Evolutionary conservation across 2,329 filamentous ascomycete genomes (phyloP).

Genomic region (Didymella glomerata): DNA sequence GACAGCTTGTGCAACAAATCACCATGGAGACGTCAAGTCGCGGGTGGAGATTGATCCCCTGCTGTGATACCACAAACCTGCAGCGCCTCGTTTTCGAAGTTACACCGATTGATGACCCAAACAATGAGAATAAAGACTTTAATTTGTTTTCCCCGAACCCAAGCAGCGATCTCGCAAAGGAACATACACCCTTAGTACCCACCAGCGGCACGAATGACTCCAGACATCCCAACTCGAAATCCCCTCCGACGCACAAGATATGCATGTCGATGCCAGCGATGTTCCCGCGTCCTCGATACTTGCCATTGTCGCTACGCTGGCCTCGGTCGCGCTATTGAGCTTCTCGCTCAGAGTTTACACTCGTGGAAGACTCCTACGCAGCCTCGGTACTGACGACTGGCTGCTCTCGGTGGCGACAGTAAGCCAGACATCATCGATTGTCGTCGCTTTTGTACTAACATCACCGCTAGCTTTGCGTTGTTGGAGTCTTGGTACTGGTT

Average conservation of each 20-base stretch:
- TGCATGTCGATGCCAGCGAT: slow-evolving; percentile 34
- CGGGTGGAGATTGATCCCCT: slow-evolving; percentile 13
- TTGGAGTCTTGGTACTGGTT: slow-evolving; percentile 23
- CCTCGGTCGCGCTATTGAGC: slow-evolving; percentile 52
- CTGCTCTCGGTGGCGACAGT: slow-evolving; percentile 54
- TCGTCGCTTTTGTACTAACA: not conserved
- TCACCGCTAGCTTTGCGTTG: slow-evolving; percentile 18
- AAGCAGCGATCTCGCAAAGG: slow-evolving; percentile 1
- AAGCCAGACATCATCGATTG: slow-evolving; percentile 12
- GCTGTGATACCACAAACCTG: slow-evolving; percentile 14
- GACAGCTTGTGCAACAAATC: slow-evolving; percentile 1
- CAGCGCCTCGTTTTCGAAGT: slow-evolving; percentile 8
- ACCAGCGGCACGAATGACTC: slow-evolving; percentile 26
- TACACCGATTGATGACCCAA: slow-evolving; percentile 6
- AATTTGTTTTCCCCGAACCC: slow-evolving; percentile 6
- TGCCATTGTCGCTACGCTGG: slow-evolving; percentile 53
- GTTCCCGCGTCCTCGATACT: slow-evolving; percentile 36
- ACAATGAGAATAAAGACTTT: slow-evolving; percentile 6
- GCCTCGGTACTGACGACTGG: slow-evolving; percentile 60
- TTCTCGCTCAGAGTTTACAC: slow-evolving; percentile 57
- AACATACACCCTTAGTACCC: not conserved
- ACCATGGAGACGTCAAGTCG: slow-evolving; percentile 13
- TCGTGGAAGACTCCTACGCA: slow-evolving; percentile 56
- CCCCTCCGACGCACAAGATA: slow-evolving; percentile 23
- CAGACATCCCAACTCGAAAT: slow-evolving; percentile 19